phyloP scores from a whole-genome alignment of 257 asterid species.

The Solanum neorickii region DNA sequence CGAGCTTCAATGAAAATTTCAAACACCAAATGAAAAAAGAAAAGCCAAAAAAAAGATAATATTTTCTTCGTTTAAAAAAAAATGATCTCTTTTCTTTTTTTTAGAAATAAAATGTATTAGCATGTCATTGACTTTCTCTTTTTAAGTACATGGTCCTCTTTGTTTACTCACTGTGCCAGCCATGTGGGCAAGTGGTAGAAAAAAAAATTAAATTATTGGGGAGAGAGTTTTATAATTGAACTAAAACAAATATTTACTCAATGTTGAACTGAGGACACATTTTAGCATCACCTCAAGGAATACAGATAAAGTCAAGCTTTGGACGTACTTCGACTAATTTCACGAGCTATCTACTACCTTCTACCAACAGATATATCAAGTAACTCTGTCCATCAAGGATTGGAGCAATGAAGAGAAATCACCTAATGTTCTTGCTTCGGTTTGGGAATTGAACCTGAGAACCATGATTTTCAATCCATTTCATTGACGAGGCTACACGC shows the following conservation, averaged over 20 bases:
- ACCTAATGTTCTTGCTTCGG: background rate
- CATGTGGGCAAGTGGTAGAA: background rate
- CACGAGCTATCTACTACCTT: background rate
- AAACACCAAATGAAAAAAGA: no score
- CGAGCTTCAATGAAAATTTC: no score
- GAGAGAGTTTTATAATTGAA: background rate
- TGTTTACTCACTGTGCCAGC: background rate
- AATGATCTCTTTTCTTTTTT: no score
- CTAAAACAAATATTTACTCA: background rate
- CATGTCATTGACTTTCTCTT: background rate
- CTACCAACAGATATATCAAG: background rate
- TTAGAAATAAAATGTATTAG: background rate
- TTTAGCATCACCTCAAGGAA: background rate
- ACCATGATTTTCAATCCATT: background rate
- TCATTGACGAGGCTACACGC: background rate
- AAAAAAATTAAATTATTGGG: background rate
- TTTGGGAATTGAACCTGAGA: background rate
- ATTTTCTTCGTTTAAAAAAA: no score
- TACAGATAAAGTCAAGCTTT: background rate
- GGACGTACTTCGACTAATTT: background rate
- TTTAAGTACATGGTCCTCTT: background rate
- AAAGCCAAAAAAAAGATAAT: accelerated
- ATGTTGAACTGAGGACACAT: background rate
- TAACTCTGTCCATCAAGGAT: background rate
- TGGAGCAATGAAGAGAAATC: background rate